Conservation (phyloP, 2,329 filamentous ascomycete genomes). For the Alternaria ventricosa region DNA sequence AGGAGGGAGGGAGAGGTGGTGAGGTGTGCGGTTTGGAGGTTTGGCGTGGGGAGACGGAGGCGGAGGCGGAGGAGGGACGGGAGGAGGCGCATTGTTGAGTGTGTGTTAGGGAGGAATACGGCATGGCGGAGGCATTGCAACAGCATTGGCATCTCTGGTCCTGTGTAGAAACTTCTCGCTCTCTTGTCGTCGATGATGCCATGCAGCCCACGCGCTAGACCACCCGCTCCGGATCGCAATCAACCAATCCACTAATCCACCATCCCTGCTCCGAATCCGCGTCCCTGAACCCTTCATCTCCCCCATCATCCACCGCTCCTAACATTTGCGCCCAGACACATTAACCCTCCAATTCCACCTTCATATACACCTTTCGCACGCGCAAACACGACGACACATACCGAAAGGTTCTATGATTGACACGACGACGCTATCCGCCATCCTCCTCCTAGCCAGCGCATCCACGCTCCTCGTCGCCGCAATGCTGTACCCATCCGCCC, state of each 20-base stretch:
- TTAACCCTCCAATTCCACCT: background rate
- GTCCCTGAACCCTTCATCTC: constrained; percentile 15
- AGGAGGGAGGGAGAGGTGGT: constrained; percentile 11
- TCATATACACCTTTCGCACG: background rate
- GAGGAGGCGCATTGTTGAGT: constrained; percentile 16
- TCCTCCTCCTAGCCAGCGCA: constrained; percentile 45
- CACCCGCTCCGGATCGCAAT: background rate
- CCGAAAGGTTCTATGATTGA: constrained; percentile 33
- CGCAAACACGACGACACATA: background rate
- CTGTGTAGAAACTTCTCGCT: background rate
- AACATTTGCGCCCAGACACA: background rate
- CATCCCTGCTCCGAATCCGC: constrained; percentile 10
- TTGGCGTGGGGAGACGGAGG: background rate
- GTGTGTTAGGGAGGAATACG: constrained; percentile 9
- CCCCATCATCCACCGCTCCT: background rate
- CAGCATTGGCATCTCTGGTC: constrained; percentile 12
- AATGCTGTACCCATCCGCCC: constrained; percentile 57
- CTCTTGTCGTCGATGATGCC: background rate
- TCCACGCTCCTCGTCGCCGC: constrained; percentile 52
- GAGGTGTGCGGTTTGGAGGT: constrained; percentile 24
- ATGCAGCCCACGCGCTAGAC: background rate
- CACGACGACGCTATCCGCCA: constrained; percentile 44
- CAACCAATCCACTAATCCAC: background rate
- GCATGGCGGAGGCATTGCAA: constrained; percentile 16
- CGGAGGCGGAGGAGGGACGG: constrained; percentile 7